These are phyloP conservation scores for Chlorokybus atmophyticus DNA, from an alignment of 139 green algal species.

Conservation along the genomic window DNA sequence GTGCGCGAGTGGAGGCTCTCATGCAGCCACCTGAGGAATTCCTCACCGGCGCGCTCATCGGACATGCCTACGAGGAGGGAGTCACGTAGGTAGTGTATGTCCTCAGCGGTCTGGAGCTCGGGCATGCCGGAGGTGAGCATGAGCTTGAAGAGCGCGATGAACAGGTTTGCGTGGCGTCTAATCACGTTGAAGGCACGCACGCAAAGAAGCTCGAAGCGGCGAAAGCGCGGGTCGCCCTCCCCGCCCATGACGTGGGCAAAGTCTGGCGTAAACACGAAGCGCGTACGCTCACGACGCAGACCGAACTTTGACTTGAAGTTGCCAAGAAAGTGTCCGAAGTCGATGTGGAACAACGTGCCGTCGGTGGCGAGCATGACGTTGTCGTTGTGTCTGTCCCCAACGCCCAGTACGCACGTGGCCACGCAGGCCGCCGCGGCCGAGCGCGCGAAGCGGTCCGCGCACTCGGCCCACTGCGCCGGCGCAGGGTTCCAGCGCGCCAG, in stretches of 20 bases:
- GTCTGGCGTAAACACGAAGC: conserved; percentile 23
- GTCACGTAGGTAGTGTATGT: conserved; percentile 17
- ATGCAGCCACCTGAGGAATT: conserved; percentile 19
- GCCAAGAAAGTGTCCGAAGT: conserved; percentile 24
- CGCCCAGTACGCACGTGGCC: conserved; percentile 84
- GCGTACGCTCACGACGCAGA: conserved; percentile 15
- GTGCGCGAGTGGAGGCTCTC: conserved; percentile 15
- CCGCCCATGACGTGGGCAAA: conserved; percentile 26
- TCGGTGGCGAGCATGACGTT: conserved; percentile 84
- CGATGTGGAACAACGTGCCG: conserved; percentile 69
- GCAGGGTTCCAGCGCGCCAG: conserved; percentile 5
- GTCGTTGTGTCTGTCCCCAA: conserved; percentile 82
- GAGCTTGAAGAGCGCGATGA: conserved; percentile 17
- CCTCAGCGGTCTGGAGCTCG: conserved; percentile 15
- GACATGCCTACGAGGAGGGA: conserved; percentile 13
- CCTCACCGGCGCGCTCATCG: conserved; percentile 10
- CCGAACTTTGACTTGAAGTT: conserved; percentile 30
- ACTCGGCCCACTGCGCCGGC: conserved; percentile 5
- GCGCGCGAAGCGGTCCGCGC: conserved; percentile 58
- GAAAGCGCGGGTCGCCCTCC: not conserved
- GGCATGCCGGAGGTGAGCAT: conserved; percentile 21
- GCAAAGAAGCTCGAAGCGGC: conserved; percentile 10
- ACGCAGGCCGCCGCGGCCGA: conserved; percentile 82
- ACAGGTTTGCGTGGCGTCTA: conserved; percentile 6
- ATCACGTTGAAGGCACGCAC: conserved; percentile 18